phyloP scores from a whole-genome alignment of 768 basidiomycete species.

The Trametes meyenii region DNA sequence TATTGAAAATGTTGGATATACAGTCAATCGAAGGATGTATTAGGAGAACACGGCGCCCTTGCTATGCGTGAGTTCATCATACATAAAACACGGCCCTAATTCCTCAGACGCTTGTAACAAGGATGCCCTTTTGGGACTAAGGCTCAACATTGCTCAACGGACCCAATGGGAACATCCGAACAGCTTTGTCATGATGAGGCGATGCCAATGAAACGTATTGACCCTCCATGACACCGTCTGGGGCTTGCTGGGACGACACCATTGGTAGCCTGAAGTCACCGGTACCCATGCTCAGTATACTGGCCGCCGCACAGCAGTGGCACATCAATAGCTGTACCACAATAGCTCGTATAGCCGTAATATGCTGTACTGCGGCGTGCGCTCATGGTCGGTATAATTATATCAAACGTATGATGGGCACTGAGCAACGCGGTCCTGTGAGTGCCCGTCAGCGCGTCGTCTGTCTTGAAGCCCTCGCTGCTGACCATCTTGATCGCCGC shows the following conservation, averaged over 20 bases:
- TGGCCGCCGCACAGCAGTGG: too few relatives aligned
- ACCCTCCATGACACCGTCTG: too few relatives aligned
- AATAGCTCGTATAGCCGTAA: too few relatives aligned
- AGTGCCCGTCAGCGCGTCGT: not conserved
- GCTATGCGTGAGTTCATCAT: too few relatives aligned
- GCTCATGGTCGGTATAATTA: not conserved
- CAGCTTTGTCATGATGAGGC: not conserved
- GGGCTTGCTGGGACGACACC: too few relatives aligned
- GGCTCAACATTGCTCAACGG: not conserved
- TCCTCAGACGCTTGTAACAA: not conserved
- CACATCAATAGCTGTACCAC: too few relatives aligned
- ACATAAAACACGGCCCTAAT: too few relatives aligned
- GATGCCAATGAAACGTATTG: constrained; percentile 1
- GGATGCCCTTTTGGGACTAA: not conserved
- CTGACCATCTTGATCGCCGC: not conserved
- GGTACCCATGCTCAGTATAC: too few relatives aligned
- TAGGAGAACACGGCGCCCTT: too few relatives aligned
- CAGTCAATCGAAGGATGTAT: too few relatives aligned
- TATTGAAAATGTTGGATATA: too few relatives aligned
- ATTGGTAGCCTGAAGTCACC: too few relatives aligned
- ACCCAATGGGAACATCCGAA: not conserved
- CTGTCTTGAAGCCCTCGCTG: not conserved
- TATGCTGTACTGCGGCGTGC: not conserved
- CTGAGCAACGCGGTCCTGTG: not conserved
- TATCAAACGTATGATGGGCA: constrained; percentile 7